Evolutionary conservation across 1,284 basidiomycete genomes (phyloP), one percentile per base, ranked within the genome.

Genomic region (Xerocomus amazonicus): DNA sequence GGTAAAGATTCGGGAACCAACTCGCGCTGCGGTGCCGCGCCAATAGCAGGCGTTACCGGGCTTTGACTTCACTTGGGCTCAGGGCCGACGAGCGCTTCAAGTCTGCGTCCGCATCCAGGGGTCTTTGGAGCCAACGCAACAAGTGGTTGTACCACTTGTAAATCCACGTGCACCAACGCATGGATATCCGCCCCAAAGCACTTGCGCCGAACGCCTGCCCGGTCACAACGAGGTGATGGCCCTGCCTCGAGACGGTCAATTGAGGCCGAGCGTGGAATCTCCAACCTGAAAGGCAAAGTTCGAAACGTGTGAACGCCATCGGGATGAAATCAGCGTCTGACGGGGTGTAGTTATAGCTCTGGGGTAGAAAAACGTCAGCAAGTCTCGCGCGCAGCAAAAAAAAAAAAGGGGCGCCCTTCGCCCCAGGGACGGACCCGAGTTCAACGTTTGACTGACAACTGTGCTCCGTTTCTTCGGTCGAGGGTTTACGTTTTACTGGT

Each of bases 281-380:
- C 60, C 63, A 63, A 46, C 59, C 51, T 10, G 59, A 54, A 16
- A 50, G 52, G 43, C 51, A 58, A 17, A 66, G 59, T 34, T 62
- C 60, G 41, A 66, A 62, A 48, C 55, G 60, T 49, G 62, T 58
- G n/a, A 62, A 61, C 17, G 53, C 19, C 63, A 66, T 64, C 26
- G 40, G 19, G 19, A 23, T 23, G 19, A 23, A 23, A 3, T 23
- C 19, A 23, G 19, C 19, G 19, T 23, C 19, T 23, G 19, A 23
- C 19, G 19, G 19, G 19, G 19, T 23, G 4, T 23, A 23, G 19
- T 23, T 23, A 23, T 23, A 23, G 19, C 19, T 23, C 19, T 23
- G 19, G 19, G 19, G 19, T 23, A 23, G 19, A 17, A 17, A 32
- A 5, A n/a, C 10, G 55, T 59, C 31, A 59, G 32, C 38, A 13